These are phyloP conservation scores for Sporothrix pallida DNA, from an alignment of 2,329 filamentous ascomycete genomes.

Conservation along the genomic window DNA sequence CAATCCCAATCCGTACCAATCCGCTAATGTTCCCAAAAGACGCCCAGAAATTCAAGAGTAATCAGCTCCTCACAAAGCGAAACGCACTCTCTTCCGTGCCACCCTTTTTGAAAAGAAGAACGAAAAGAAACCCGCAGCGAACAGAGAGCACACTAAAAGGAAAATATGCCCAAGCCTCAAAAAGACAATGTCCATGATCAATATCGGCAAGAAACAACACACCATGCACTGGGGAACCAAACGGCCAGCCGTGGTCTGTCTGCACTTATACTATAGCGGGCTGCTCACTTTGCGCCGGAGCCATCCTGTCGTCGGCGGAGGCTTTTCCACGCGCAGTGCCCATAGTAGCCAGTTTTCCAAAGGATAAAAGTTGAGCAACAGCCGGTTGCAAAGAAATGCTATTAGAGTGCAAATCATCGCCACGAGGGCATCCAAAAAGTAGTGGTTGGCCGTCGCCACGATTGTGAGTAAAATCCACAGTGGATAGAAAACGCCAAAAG, in stretches of 20 bases:
- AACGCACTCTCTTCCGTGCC: background rate
- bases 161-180: background rate
- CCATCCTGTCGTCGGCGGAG: conserved; percentile 55
- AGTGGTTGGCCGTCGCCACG: conserved; percentile 66
- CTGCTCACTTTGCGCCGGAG: conserved; percentile 27
- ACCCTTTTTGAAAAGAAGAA: background rate
- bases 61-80: background rate
- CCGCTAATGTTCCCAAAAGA: background rate
- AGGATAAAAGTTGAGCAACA: conserved; percentile 55
- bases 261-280: background rate
- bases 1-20: background rate
- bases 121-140: background rate
- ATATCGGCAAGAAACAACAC: background rate
- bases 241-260: background rate
- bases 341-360: conserved; percentile 68
- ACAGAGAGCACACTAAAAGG: background rate
- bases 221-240: conserved; percentile 4
- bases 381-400: conserved; percentile 60
- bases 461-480: conserved; percentile 61
- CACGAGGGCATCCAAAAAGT: conserved; percentile 70
- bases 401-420: conserved; percentile 65
- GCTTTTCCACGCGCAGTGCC: conserved; percentile 68
- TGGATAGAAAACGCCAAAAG: conserved; percentile 58
- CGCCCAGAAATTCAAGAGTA: background rate
- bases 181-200: background rate